Percentiles rank a stretch among this genome's conserved stretches.
These are phyloP conservation scores for Ophiostoma triangulosporum DNA, from an alignment of 2,329 filamentous ascomycete species.

Conservation along the genomic window DNA sequence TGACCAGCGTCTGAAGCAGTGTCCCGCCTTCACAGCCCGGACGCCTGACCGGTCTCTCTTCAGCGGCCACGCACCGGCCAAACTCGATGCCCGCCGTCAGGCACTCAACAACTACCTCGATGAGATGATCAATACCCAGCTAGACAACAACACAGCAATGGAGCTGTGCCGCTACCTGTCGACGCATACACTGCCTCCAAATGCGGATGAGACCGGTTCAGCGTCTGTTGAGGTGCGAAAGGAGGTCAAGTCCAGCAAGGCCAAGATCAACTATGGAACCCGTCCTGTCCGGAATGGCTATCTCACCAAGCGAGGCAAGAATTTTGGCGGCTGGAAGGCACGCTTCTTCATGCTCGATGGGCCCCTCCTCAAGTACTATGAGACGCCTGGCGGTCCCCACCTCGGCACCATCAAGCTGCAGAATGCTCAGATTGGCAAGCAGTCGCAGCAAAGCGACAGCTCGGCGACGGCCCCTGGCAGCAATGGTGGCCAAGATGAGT, in stretches of 20 bases:
- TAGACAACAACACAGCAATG: slow-evolving; percentile 63
- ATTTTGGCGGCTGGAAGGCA: slow-evolving; percentile 98
- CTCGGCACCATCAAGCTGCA: slow-evolving; percentile 86
- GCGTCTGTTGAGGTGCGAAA: slow-evolving; percentile 19
- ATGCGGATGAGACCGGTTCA: slow-evolving; percentile 40
- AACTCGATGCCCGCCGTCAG: slow-evolving; percentile 71
- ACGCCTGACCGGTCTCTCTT: slow-evolving; percentile 80
- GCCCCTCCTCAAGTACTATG: slow-evolving; percentile 71
- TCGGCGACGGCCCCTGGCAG: slow-evolving; percentile 42
- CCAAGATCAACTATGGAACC: slow-evolving; percentile 44
- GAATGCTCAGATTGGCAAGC: slow-evolving; percentile 87
- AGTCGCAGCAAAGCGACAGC: slow-evolving; percentile 52
- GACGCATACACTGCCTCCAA: slow-evolving; percentile 47
- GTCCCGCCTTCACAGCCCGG: slow-evolving; percentile 56
- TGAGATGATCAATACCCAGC: slow-evolving; percentile 65
- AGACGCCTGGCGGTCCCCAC: slow-evolving; percentile 78
- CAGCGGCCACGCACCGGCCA: slow-evolving; percentile 82
- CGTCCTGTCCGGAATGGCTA: slow-evolving; percentile 74
- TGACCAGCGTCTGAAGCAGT: slow-evolving; percentile 67
- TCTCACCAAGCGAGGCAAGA: slow-evolving; percentile 91
- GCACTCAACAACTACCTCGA: slow-evolving; percentile 81
- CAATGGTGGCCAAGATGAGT: slow-evolving; percentile 46
- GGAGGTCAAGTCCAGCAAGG: slow-evolving; percentile 20
- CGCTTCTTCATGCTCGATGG: slow-evolving; percentile 49
- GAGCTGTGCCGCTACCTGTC: slow-evolving; percentile 81